Base-by-base conservation (phyloP, 2,329 filamentous ascomycete genomes). In the Lasiodiplodia hormozganensis region DNA sequence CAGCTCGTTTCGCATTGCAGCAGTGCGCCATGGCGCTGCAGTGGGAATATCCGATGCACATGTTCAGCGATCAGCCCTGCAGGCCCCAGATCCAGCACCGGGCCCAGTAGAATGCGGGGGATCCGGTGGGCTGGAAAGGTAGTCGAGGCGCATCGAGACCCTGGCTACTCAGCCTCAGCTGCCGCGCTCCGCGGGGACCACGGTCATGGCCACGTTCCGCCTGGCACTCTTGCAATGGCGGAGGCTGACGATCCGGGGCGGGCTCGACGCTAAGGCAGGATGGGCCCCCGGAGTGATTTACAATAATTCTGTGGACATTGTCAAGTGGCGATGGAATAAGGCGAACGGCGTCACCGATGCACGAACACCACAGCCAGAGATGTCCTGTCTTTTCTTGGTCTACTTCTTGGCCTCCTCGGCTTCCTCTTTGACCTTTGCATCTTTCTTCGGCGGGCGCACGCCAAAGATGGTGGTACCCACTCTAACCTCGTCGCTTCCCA, bases 401-500 rank as follows among this genome's bases (percentile, higher is more conserved):
- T 67, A 68, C 34, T 65, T 53, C 60, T 65, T 69, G 12, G 31
- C 68, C 23, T 67, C 68, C 12, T 62, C 68, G n/a, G 28, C 34
- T 16, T 69, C 68, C 16, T 76, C 74, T 69, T 76, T 84, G 56
- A 96, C 84, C 81, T 90, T 91, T 2, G 93, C 92, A 80, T 96
- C 92, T 60, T 88, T 88, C 85, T 91, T 96, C 47, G 88, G 84
- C 18, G 93, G 93, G 76, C 96, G 86, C 76, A 89, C 83, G 1
- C 96, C 96, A 78, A 99, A 99, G 69, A 99, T 97, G 2, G 92
- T 95, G 76, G 93, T 98, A 1, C 96, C 96, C 10, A 99, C 89
- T 69, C 96, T 87, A 6, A 99, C 94, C 84, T 98, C 94, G 73
- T 88, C 86, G 81, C 94, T 97, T 0, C 96, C 96, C 83, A 93